Evolutionary conservation across 108 stramenopile species (phyloP).

Genomic region (Nitzschia palea): DNA sequence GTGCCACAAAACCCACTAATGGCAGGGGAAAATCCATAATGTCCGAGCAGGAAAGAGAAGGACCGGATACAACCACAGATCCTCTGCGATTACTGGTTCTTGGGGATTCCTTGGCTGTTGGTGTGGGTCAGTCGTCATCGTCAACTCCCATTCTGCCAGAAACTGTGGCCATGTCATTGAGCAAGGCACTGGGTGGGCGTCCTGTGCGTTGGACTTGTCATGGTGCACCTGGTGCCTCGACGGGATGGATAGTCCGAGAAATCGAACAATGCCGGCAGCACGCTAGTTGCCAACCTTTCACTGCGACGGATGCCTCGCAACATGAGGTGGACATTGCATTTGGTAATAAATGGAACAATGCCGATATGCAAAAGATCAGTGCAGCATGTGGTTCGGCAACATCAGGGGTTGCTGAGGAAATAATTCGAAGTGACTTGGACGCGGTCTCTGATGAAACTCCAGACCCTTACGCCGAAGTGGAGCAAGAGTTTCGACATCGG

Average conservation of each 20-base stretch:
- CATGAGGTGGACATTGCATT: too few relatives aligned
- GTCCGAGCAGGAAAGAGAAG: not conserved
- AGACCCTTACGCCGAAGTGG: not conserved
- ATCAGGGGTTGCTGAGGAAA: not conserved
- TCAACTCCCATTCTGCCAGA: constrained; percentile 56
- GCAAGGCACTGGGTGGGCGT: constrained; percentile 36
- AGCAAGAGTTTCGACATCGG: constrained; percentile 5
- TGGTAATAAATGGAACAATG: too few relatives aligned
- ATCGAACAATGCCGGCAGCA: too few relatives aligned
- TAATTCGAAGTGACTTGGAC: not conserved
- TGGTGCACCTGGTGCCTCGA: constrained; percentile 43
- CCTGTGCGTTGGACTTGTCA: constrained; percentile 56
- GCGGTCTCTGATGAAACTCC: not conserved
- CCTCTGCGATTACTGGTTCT: constrained; percentile 62
- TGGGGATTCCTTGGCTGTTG: constrained; percentile 65
- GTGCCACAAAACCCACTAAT: too few relatives aligned
- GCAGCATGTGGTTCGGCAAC: not conserved
- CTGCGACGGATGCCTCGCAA: too few relatives aligned
- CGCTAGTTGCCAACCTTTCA: too few relatives aligned
- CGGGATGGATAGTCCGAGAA: constrained; percentile 43
- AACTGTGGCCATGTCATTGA: constrained; percentile 45
- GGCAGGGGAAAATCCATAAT: too few relatives aligned
- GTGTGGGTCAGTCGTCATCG: constrained; percentile 42
- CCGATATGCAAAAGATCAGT: not conserved
- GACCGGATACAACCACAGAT: not conserved